Evolutionary conservation across 257 asterid species (phyloP).

Genomic region (Jasminum sambac): DNA sequence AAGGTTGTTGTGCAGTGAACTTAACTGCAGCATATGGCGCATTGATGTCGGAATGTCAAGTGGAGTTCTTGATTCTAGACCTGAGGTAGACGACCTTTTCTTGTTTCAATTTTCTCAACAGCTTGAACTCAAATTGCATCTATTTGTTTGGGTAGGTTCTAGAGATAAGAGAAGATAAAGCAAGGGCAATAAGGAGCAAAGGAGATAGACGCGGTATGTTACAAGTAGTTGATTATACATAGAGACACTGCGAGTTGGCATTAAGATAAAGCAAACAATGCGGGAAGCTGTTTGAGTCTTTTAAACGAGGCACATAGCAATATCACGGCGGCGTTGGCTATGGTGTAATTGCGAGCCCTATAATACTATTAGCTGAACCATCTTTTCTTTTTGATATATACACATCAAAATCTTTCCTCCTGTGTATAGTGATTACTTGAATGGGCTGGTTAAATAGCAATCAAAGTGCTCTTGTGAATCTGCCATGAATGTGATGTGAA

Average conservation of each 20-base stretch:
- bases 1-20: slow-evolving; percentile 51
- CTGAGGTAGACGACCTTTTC: slow-evolving; percentile 61
- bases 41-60: slow-evolving; percentile 98
- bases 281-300: not conserved
- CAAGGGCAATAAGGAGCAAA: slow-evolving; percentile 68
- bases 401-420: not conserved
- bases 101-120: slow-evolving; percentile 12
- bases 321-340: too few relatives aligned
- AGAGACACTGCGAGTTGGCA: slow-evolving; percentile 14
- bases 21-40: slow-evolving; percentile 77
- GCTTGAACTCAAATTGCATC: not conserved
- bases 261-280: not conserved
- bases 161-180: slow-evolving; percentile 73
- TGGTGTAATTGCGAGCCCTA: not conserved
- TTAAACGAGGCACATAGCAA: not conserved
- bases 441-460: not conserved
- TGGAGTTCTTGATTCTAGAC: slow-evolving; percentile 91
- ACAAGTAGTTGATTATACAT: slow-evolving; percentile 60
- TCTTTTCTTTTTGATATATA: not conserved
- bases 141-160: slow-evolving; percentile 52
- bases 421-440: not conserved
- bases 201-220: slow-evolving; percentile 53
- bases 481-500: not conserved
- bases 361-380: not conserved
- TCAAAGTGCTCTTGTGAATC: not conserved